Evolutionary conservation across 2,329 filamentous ascomycete species (phyloP), one percentile per base, ranked within the genome.

Genomic region (Mycocentrospora acerina): DNA sequence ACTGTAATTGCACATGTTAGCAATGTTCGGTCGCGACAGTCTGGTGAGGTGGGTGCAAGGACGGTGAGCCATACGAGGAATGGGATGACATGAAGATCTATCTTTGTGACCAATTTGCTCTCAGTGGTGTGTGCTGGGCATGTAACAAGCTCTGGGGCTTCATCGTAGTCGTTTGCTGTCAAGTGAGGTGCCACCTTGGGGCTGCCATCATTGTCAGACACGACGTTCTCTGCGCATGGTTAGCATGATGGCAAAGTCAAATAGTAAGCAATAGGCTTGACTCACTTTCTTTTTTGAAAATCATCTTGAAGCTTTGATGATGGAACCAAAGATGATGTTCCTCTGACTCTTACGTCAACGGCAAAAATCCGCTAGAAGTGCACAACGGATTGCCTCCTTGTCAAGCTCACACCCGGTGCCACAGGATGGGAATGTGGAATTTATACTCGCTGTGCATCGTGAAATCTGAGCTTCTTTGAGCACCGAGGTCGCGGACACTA

Each of bases 81-180:
- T 0, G 74, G 74, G 15, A 78, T 64, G 17, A 78, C 71, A 36
- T 69, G 71, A 4, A 71, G 53, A 38, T 77, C 74, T 37, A 76
- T 75, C 40, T 63, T 67, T 19, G 58, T 54, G n/a, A 71, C 59
- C 25, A 77, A 57, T 46, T 69, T 69, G 31, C 67, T 51, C 53
- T 77, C 74, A 1, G 74, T 77, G 4, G 73, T 77, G 42, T 74
- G 71, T 16, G 73, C 55, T 7, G 74, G 74, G 48, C 74, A 77
- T 10, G 53, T 48, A 13, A 70, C 63, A 14, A 59, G 53, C 8
- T 69, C 65, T 12, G 62, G 58, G 4, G 64, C 53, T 25, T 71
- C 68, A 18, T 71, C 66, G 40, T 70, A 64, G 48, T 68, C 64
- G 40, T 49, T 43, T 24, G 38, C 51, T 31, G 54, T 53, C 26